phyloP scores from a whole-genome alignment of 176 grass and related monocot species.

The Luzula sylvatica region DNA sequence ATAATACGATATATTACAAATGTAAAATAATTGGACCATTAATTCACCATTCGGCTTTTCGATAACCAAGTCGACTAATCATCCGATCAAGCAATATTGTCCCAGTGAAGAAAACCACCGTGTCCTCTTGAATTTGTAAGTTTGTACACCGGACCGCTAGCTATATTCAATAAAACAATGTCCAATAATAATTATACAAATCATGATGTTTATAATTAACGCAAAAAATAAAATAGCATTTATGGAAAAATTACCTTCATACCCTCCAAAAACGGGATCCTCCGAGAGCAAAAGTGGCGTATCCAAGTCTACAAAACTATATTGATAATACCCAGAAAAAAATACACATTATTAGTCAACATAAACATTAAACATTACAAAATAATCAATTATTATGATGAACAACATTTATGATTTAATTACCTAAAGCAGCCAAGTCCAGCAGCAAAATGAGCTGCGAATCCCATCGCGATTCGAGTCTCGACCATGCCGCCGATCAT shows the following conservation, averaged over 20 bases:
- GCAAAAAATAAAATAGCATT: not conserved
- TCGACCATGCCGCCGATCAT: constrained; percentile 99
- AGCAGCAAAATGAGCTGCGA: constrained; percentile 88
- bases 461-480: constrained; percentile 84
- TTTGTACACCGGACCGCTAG: constrained; percentile 68
- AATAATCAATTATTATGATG: not conserved
- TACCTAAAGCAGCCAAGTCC: constrained; percentile 91
- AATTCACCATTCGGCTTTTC: too few species aligned
- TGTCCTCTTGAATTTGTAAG: constrained; percentile 75
- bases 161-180: constrained; percentile 29
- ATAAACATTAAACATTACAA: not conserved
- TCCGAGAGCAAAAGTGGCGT: constrained; percentile 77
- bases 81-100: constrained; percentile 41
- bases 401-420: not conserved
- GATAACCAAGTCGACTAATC: too few species aligned
- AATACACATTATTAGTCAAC: constrained; percentile 2
- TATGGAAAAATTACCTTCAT: constrained; percentile 51
- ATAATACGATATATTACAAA: too few species aligned
- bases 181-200: constrained; percentile 5
- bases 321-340: constrained; percentile 9
- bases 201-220: too few species aligned
- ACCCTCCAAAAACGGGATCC: constrained; percentile 80
- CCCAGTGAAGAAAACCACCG: constrained; percentile 86
- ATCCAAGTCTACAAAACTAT: constrained; percentile 91
- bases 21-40: too few species aligned